Evolutionary conservation across 2,329 filamentous ascomycete species (phyloP), one percentile per base, ranked within the genome.

Genomic region (Metarhizium rileyi): DNA sequence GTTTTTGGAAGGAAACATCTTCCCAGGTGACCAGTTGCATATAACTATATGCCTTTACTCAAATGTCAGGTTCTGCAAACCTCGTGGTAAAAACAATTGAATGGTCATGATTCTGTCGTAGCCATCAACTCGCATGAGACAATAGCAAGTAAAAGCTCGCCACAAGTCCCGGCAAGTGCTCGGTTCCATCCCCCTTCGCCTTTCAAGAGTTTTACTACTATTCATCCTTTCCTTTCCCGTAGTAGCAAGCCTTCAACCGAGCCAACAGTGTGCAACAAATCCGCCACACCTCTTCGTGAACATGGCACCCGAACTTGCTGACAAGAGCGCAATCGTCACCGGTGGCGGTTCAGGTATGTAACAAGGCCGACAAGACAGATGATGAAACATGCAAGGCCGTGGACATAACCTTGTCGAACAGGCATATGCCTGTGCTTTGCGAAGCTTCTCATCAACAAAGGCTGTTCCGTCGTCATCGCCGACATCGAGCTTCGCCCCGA

Each of bases 391-490:
- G 9, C 10, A 33, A 12, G 30, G 6, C 30, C 9, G 30, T 33
- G 5, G 12, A 33, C 30, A 33, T 8, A 14, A 33, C 70, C 51
- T 59, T n/a, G n/a, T n/a, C n/a, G n/a, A 62, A 10, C 4, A 69
- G 68, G 69, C 5, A 74, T 74, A 51, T 71, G 70, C 50, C 59
- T 75, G 9, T 61, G 59, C 3, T 75, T 75, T 41, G 70, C 71
- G 4, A 55, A 65, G 20, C 62, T 74, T 0, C 64, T 76, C 2
- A 61, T 75, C 0, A 55, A 56, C 7, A 61, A 61, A 23, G 61
- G 62, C 35, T 74, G 72, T 59, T 73, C 71, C 47, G 72, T 75
- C 16, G 56, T 74, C 4, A 56, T 75, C 5, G 73, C 68, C 36
- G 73, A 76, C 54, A 53, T 75, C 0, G 52, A 60, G 0, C 60